phyloP scores from a whole-genome alignment of 495 filamentous ascomycete species.

The Pseudevernia furfuracea region DNA sequence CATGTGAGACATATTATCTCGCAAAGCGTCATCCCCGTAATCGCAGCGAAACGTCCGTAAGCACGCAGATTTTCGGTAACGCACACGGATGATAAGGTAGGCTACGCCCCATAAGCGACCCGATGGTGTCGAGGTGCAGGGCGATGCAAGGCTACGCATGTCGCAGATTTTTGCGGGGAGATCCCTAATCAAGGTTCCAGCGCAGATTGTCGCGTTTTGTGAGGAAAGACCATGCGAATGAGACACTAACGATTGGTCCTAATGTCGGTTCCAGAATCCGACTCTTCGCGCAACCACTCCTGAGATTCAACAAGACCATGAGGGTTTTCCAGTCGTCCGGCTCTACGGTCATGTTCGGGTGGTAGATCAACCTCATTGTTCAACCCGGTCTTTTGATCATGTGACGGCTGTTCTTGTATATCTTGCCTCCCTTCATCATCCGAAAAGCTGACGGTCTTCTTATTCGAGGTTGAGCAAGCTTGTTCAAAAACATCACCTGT shows the following conservation, averaged over 20 bases:
- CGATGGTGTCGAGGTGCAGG: neutral
- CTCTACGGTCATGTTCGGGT: neutral
- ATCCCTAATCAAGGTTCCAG: neutral
- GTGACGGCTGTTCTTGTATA: neutral
- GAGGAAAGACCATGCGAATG: neutral
- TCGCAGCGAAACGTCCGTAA: neutral
- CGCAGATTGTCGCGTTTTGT: neutral
- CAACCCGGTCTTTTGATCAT: neutral
- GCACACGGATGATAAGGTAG: neutral
- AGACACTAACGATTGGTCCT: neutral
- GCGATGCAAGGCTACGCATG: neutral
- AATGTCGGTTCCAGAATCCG: slow-evolving; percentile 12
- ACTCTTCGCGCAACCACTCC: slow-evolving; percentile 13
- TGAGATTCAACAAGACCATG: neutral
- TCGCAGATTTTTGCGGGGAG: neutral
- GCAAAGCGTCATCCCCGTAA: neutral
- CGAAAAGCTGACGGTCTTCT: slow-evolving; percentile 64
- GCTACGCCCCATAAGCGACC: neutral
- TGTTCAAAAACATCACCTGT: slow-evolving; percentile 73
- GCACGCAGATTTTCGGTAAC: neutral
- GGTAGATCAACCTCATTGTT: neutral
- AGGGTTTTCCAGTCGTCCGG: neutral
- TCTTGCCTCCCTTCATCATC: slow-evolving; percentile 38
- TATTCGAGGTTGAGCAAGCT: slow-evolving; percentile 39
- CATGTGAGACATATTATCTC: neutral